A percentile compares a stretch with the other conserved stretches of the same genome.
Evolutionary conservation across 2,329 filamentous ascomycete species (phyloP).

Genomic region (Aspergillus tanneri): DNA sequence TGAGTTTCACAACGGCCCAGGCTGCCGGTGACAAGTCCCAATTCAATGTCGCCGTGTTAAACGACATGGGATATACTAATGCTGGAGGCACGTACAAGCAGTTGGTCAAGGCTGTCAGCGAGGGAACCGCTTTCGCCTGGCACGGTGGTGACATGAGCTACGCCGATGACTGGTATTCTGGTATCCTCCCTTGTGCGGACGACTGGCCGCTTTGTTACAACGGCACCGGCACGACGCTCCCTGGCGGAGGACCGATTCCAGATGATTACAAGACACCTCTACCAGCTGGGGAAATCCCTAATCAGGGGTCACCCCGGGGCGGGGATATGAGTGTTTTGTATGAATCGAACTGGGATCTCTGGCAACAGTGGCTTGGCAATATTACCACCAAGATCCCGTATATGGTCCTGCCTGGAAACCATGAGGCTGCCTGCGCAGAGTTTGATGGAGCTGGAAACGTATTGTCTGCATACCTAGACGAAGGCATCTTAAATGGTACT

Average conservation of each 20-base stretch:
- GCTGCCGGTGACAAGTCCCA: constrained; percentile 43
- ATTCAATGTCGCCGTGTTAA: constrained; percentile 51
- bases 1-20: constrained; percentile 50
- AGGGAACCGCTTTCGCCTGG: constrained; percentile 53
- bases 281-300: constrained; percentile 46
- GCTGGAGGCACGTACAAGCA: constrained; percentile 50
- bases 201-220: constrained; percentile 56
- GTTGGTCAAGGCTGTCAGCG: constrained; percentile 41
- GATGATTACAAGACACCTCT: constrained; percentile 48
- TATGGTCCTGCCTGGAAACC: constrained; percentile 54
- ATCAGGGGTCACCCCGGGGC: constrained; percentile 49
- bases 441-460: constrained; percentile 49
- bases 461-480: constrained; percentile 49
- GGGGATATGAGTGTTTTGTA: constrained; percentile 53
- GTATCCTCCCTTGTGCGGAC: constrained; percentile 51
- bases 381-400: constrained; percentile 49
- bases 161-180: constrained; percentile 53
- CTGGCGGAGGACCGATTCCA: constrained; percentile 34
- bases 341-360: constrained; percentile 54
- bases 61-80: constrained; percentile 58
- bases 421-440: constrained; percentile 51
- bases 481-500: constrained; percentile 46
- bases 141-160: constrained; percentile 55
- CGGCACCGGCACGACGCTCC: constrained; percentile 45
- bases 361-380: constrained; percentile 51